phyloP scores from a whole-genome alignment of 164 flowering plant species.

The Umbilicus rupestris region DNA sequence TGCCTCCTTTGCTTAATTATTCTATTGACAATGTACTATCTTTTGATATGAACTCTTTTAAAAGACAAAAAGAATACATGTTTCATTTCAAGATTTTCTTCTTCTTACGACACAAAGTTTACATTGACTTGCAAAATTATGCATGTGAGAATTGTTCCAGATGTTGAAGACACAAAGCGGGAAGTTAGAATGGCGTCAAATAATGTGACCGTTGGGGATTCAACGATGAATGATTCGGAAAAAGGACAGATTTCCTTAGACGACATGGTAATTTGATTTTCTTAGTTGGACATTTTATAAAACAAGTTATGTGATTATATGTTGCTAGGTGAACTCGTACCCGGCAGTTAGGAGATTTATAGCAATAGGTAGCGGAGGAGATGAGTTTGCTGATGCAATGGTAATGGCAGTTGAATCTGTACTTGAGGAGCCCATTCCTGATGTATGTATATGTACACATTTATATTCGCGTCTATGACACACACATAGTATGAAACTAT shows the following conservation, averaged over 20 bases:
- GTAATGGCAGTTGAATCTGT: not conserved
- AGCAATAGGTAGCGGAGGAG: conserved; percentile 6
- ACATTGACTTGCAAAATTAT: too few species aligned
- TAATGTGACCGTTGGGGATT: too few species aligned
- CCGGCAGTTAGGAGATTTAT: not conserved
- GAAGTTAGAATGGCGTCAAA: too few species aligned
- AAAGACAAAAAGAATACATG: too few species aligned
- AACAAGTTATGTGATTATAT: not conserved
- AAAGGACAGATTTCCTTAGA: not conserved
- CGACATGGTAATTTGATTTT: not conserved
- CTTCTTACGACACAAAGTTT: too few species aligned
- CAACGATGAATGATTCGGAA: not conserved
- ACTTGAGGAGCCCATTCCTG: conserved; percentile 1
- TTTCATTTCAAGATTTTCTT: too few species aligned
- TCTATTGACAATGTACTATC: too few species aligned
- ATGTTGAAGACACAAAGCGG: too few species aligned
- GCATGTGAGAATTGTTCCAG: too few species aligned
- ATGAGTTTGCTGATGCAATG: conserved; percentile 3
- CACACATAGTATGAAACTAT: not conserved
- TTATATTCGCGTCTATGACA: not conserved
- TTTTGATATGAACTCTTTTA: too few species aligned
- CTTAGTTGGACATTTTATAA: not conserved
- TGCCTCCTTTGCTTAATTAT: too few species aligned
- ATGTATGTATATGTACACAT: not conserved
- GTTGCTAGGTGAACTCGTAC: not conserved